phyloP scores from a whole-genome alignment of 345 rosid species.

The Bretschneidera sinensis region DNA sequence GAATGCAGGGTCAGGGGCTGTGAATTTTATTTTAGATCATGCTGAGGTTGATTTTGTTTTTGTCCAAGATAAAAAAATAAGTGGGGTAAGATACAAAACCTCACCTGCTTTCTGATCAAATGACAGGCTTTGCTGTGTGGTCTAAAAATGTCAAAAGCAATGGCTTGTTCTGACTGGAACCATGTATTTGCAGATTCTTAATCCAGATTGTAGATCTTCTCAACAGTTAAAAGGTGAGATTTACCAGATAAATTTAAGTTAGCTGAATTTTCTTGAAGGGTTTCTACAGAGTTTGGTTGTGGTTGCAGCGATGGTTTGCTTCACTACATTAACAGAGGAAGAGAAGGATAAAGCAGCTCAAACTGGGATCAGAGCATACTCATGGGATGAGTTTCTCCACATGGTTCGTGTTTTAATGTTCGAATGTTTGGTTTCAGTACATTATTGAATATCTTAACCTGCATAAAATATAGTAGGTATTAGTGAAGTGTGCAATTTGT shows the following conservation, averaged over 20 bases:
- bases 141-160: neutral
- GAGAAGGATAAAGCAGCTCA: slow-evolving; percentile 45
- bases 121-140: slow-evolving; percentile 1
- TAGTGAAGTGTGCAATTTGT: no score
- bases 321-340: slow-evolving; percentile 53
- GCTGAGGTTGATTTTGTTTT: slow-evolving; percentile 84
- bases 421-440: no score
- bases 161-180: slow-evolving; percentile 5
- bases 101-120: neutral
- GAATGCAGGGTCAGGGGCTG: slow-evolving; percentile 82
- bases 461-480: no score
- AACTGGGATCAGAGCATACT: slow-evolving; percentile 48
- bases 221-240: slow-evolving; percentile 57
- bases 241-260: slow-evolving; percentile 12
- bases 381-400: slow-evolving; percentile 75
- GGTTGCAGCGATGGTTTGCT: slow-evolving; percentile 71
- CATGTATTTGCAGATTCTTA: slow-evolving; percentile 47
- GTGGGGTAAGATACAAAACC: slow-evolving; percentile 48
- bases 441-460: no score
- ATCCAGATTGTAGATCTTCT: slow-evolving; percentile 48
- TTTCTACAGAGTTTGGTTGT: slow-evolving; percentile 18
- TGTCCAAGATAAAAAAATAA: slow-evolving; percentile 70
- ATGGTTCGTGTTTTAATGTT: slow-evolving; percentile 43
- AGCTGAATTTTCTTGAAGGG: slow-evolving; percentile 6
- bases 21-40: slow-evolving; percentile 73